These are phyloP conservation scores for Tolypocladium inflatum DNA, from an alignment of 2,329 filamentous ascomycete species.

Conservation along the genomic window DNA sequence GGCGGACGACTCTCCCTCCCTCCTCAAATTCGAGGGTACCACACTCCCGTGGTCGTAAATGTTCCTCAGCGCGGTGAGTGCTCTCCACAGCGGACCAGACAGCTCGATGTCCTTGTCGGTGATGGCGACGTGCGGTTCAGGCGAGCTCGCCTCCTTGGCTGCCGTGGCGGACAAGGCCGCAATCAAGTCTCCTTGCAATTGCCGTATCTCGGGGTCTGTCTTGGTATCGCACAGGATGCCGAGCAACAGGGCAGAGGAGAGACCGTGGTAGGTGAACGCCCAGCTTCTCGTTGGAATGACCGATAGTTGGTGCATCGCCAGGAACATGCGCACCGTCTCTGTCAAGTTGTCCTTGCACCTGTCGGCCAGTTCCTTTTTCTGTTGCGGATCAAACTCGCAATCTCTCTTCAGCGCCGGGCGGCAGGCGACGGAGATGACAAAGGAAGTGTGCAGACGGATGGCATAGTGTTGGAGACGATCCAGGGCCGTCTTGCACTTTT, in stretches of 20 bases:
- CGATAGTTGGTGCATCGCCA: conserved; percentile 59
- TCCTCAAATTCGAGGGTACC: conserved; percentile 38
- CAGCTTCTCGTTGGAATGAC: conserved; percentile 58
- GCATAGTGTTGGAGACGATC: conserved; percentile 56
- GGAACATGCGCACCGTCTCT: conserved; percentile 58
- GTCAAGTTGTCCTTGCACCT: conserved; percentile 53
- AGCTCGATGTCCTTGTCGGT: conserved; percentile 53
- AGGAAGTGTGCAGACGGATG: conserved; percentile 55
- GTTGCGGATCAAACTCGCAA: conserved; percentile 37
- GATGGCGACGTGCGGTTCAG: conserved; percentile 41
- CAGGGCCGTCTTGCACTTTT: conserved; percentile 53
- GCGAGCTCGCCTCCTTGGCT: conserved; percentile 49
- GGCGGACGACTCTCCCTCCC: conserved; percentile 36
- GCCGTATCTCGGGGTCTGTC: conserved; percentile 51
- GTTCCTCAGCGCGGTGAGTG: conserved; percentile 51
- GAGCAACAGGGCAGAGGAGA: conserved; percentile 55
- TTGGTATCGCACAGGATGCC: conserved; percentile 56
- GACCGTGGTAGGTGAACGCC: conserved; percentile 59
- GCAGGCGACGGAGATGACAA: conserved; percentile 56
- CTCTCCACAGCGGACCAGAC: conserved; percentile 51
- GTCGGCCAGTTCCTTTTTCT: conserved; percentile 46
- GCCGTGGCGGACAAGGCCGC: conserved; percentile 54
- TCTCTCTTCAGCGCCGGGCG: conserved; percentile 51
- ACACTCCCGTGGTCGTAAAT: conserved; percentile 58
- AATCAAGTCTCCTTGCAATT: conserved; percentile 55